Conservation (phyloP, 176 grass and related monocot species). For the Pontederia crassipes region DNA sequence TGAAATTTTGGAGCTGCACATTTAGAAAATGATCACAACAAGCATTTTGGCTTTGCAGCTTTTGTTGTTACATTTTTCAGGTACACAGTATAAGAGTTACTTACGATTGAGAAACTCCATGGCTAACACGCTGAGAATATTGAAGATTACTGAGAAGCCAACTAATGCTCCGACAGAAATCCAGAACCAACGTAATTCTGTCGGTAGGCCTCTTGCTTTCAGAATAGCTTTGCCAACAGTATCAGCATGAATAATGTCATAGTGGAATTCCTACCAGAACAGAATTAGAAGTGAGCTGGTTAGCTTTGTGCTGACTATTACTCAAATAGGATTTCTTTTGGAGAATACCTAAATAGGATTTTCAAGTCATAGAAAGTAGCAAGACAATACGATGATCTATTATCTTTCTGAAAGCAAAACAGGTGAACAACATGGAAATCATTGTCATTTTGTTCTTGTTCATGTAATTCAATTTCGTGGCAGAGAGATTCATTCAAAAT, state of each 20-base stretch:
- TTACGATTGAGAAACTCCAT: slow-evolving; percentile 42
- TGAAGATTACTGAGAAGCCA: slow-evolving; percentile 61
- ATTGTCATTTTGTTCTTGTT: too few relatives aligned
- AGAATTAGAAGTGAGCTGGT: slow-evolving; percentile 8
- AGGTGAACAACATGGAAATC: too few relatives aligned
- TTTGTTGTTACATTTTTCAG: too few relatives aligned
- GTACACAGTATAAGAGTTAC: too few relatives aligned
- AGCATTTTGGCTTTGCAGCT: too few relatives aligned
- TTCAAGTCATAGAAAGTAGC: too few relatives aligned
- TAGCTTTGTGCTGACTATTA: background rate
- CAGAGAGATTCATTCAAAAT: background rate
- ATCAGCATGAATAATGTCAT: slow-evolving; percentile 21
- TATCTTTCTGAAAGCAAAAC: too few relatives aligned
- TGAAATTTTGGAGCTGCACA: too few relatives aligned
- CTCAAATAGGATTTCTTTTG: background rate
- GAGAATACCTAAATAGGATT: too few relatives aligned
- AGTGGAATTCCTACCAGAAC: slow-evolving; percentile 49
- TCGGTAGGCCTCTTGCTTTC: slow-evolving; percentile 53
- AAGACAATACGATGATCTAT: too few relatives aligned
- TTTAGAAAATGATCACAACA: too few relatives aligned
- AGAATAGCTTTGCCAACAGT: slow-evolving; percentile 69
- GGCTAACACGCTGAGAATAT: slow-evolving; percentile 76
- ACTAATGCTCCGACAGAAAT: slow-evolving; percentile 54
- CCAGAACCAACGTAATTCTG: slow-evolving; percentile 85
- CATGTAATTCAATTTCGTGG: background rate